phyloP scores from a whole-genome alignment of 2,329 filamentous ascomycete genomes.

The Byssothecium circinans region DNA sequence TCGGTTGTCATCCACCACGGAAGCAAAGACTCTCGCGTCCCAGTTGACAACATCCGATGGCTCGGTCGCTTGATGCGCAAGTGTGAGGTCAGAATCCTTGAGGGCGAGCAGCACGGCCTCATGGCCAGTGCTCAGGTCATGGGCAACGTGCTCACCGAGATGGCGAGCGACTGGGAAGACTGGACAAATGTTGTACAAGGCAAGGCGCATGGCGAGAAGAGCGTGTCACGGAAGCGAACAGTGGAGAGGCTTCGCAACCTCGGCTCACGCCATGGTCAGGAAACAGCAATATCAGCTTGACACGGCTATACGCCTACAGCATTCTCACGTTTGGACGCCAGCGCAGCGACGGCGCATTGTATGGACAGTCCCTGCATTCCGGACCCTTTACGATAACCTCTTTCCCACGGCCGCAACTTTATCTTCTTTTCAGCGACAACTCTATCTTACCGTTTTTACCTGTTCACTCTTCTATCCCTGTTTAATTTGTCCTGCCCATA shows the following conservation, averaged over 20 bases:
- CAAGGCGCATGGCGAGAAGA: conserved; percentile 16
- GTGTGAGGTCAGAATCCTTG: conserved; percentile 87
- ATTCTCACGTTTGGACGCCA: conserved; percentile 3
- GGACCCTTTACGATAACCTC: not conserved
- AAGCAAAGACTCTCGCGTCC: conserved; percentile 84
- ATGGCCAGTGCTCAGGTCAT: conserved; percentile 96
- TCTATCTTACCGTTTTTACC: not conserved
- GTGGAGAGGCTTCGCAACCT: conserved; percentile 13
- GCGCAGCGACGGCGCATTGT: conserved; percentile 3
- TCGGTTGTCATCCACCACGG: conserved; percentile 94
- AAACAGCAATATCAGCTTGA: conserved; percentile 3
- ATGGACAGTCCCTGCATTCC: not conserved
- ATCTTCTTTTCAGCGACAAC: not conserved
- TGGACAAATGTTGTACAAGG: conserved; percentile 38
- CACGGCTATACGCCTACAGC: not conserved
- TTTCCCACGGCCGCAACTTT: not conserved
- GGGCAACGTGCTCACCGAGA: conserved; percentile 92
- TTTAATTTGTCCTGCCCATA: not conserved
- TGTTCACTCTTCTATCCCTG: not conserved
- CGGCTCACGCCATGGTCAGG: conserved; percentile 11
- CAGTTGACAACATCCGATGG: conserved; percentile 94
- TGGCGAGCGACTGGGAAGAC: conserved; percentile 79
- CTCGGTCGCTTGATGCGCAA: conserved; percentile 89
- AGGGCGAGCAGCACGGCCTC: conserved; percentile 89
- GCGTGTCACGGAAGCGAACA: conserved; percentile 12